Conservation (phyloP, 768 basidiomycete species). For the Auricularia heimuer region DNA sequence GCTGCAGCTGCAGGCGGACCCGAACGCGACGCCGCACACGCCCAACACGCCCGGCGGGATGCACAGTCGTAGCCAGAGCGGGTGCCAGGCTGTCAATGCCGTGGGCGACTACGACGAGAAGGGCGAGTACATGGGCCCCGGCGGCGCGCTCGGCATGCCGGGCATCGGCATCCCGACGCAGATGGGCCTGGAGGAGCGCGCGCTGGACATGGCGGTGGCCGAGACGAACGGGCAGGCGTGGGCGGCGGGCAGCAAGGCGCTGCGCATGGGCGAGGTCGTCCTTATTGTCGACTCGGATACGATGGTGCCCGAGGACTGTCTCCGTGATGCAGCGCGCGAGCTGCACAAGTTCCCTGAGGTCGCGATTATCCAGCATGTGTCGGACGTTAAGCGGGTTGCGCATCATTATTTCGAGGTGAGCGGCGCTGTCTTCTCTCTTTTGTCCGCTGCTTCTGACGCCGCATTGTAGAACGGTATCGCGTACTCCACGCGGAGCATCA, state of each 20-base stretch:
- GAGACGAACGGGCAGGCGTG: conserved; percentile 35
- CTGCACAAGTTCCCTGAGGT: conserved; percentile 38
- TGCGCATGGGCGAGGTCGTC: conserved; percentile 36
- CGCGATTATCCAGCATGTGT: conserved; percentile 43
- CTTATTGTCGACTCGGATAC: conserved; percentile 44
- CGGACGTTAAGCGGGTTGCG: conserved; percentile 27
- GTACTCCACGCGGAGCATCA: conserved; percentile 25
- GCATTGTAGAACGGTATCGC: conserved; percentile 20
- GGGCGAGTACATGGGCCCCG: conserved; percentile 21
- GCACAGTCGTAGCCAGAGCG: conserved; percentile 36
- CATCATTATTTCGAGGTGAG: conserved; percentile 23
- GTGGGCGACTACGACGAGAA: conserved; percentile 48
- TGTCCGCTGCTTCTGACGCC: background rate
- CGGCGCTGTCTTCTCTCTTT: background rate
- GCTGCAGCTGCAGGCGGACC: conserved; percentile 20
- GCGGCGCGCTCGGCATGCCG: conserved; percentile 12
- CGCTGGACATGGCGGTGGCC: conserved; percentile 41
- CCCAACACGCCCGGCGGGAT: background rate
- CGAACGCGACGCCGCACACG: conserved; percentile 9
- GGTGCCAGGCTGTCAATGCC: conserved; percentile 52
- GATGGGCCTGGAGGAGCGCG: conserved; percentile 38
- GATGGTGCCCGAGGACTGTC: conserved; percentile 42
- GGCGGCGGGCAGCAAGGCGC: conserved; percentile 29
- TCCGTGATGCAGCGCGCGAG: conserved; percentile 43
- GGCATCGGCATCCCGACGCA: conserved; percentile 19